Percentiles rank a stretch among this genome's conserved stretches.
phyloP scores from a whole-genome alignment of 805 yeast genomes.

The baker's yeast (Saccharomyces cerevisiae) region DNA sequence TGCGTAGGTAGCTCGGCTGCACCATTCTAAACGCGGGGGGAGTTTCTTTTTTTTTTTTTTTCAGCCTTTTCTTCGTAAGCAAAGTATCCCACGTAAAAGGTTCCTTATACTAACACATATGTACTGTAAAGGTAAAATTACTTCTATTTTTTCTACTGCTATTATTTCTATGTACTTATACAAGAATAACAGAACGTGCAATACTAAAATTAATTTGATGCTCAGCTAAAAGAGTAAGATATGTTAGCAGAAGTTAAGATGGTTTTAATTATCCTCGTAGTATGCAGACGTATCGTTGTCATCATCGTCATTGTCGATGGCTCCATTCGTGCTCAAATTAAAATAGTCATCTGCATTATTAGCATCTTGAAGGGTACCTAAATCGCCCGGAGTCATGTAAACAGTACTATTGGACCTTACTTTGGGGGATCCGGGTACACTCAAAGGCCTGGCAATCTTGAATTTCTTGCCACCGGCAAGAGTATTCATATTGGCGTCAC shows the following conservation, averaged over 20 bases:
- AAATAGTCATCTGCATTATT: conserved; percentile 74
- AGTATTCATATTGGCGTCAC: conserved; percentile 24
- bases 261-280: conserved; percentile 24
- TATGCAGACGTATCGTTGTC: conserved; percentile 16
- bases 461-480: conserved; percentile 37
- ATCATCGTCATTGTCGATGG: conserved; percentile 38
- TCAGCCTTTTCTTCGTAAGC: neutral
- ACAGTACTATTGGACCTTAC: conserved; percentile 36
- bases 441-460: conserved; percentile 85
- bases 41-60: neutral
- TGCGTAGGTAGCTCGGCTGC: neutral
- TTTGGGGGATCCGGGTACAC: conserved; percentile 96
- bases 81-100: neutral
- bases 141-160: neutral
- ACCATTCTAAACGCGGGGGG: neutral
- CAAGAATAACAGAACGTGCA: neutral
- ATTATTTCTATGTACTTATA: neutral
- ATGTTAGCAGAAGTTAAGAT: neutral
- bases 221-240: neutral
- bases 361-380: conserved; percentile 89
- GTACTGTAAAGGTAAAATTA: neutral
- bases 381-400: conserved; percentile 94
- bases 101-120: neutral
- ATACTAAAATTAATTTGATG: neutral
- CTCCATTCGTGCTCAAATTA: conserved; percentile 29